A percentile compares a stretch with the other conserved stretches of the same genome.
Conservation (phyloP, 345 rosid species). For the Eutrema yunnanense region DNA sequence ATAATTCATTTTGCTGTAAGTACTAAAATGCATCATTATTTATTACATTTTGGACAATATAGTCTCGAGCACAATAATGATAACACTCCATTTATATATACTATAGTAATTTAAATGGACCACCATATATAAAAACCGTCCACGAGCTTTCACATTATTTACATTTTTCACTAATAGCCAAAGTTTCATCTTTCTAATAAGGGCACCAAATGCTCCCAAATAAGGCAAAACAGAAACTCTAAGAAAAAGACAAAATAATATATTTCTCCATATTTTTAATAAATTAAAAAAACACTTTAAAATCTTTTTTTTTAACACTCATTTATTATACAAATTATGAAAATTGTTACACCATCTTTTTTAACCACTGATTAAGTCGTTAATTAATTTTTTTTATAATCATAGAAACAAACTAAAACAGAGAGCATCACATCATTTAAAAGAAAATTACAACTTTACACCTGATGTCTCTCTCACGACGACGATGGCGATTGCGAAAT, state of each 20-base stretch:
- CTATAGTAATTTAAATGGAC: constrained; percentile 18
- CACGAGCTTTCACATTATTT: constrained; percentile 29
- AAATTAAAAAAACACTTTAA: background rate
- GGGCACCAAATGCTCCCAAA: constrained; percentile 4
- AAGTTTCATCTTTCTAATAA: constrained; percentile 13
- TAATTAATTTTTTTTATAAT: background rate
- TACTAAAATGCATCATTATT: constrained; percentile 22
- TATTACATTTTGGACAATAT: constrained; percentile 6
- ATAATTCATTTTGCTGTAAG: constrained; percentile 16
- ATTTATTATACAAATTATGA: too few relatives aligned
- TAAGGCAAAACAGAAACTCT: constrained; percentile 8
- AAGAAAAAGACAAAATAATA: constrained; percentile 5
- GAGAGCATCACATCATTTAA: background rate
- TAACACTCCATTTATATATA: constrained; percentile 2
- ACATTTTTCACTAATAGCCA: constrained; percentile 19
- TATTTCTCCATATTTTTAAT: background rate
- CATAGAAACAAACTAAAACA: background rate
- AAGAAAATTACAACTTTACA: background rate
- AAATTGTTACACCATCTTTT: background rate
- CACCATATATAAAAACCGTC: constrained; percentile 4
- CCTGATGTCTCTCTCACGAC: background rate
- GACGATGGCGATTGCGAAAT: background rate
- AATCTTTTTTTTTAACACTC: background rate
- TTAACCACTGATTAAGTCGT: background rate
- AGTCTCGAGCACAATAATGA: constrained; percentile 14